phyloP scores from a whole-genome alignment of 192 early-diverging fungal genomes.

The Linnemannia exigua region DNA sequence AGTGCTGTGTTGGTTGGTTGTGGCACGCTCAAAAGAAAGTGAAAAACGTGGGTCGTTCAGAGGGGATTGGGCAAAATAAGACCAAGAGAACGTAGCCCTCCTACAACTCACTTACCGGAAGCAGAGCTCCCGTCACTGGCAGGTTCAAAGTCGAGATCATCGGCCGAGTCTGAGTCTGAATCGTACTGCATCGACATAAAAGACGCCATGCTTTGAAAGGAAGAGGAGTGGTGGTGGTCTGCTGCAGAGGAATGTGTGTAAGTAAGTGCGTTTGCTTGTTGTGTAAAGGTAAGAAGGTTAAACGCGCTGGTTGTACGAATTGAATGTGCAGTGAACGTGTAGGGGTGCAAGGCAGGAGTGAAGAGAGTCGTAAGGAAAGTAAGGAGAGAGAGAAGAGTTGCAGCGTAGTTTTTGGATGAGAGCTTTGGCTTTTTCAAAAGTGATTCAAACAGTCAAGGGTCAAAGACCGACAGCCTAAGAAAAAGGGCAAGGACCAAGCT shows the following conservation, averaged over 20 bases:
- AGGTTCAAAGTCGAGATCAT: conserved; percentile 53
- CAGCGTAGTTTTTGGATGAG: not conserved
- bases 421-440: not conserved
- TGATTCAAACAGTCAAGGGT: conserved; percentile 5
- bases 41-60: not conserved
- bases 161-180: conserved; percentile 56
- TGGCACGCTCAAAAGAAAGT: not conserved
- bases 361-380: not conserved
- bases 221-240: not conserved
- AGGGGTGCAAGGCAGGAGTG: not conserved
- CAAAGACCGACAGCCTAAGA: no score
- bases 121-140: conserved; percentile 23
- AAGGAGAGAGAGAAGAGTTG: not conserved
- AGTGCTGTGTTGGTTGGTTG: not conserved
- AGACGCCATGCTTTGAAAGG: conserved; percentile 23
- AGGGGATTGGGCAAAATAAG: not conserved
- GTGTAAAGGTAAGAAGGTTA: not conserved
- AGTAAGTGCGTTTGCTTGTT: not conserved
- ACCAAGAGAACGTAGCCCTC: no score
- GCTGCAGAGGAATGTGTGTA: no score
- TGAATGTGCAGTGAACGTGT: not conserved
- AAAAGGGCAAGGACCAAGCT: not conserved
- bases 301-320: not conserved
- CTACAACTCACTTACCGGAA: conserved; percentile 42
- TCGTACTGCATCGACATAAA: conserved; percentile 53